phyloP scores from a whole-genome alignment of 2,329 filamentous ascomycete species.

The Cercospora brassicicola region DNA sequence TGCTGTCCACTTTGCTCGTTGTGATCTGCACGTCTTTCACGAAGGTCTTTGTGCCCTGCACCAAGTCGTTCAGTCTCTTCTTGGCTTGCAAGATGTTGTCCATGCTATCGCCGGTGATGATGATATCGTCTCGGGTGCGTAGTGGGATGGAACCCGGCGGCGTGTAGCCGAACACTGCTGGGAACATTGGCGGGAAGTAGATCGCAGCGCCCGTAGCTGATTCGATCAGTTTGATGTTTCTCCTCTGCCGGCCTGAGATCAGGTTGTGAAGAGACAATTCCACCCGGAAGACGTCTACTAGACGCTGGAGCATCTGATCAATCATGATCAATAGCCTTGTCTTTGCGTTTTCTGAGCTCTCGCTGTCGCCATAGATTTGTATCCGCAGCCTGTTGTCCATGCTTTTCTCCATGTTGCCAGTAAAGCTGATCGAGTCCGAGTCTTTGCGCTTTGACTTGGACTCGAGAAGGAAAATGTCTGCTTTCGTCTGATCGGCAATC shows the following conservation, averaged over 20 bases:
- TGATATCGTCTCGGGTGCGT: conserved; percentile 84
- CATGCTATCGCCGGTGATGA: conserved; percentile 86
- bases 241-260: conserved; percentile 87
- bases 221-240: conserved; percentile 98
- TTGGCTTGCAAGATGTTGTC: conserved; percentile 87
- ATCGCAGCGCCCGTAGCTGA: conserved; percentile 94
- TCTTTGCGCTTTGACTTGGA: conserved; percentile 70
- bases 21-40: conserved; percentile 92
- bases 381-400: conserved; percentile 86
- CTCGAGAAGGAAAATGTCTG: conserved; percentile 93
- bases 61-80: conserved; percentile 83
- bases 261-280: conserved; percentile 87
- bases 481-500: conserved; percentile 83
- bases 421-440: conserved; percentile 74
- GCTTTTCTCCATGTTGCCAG: conserved; percentile 75
- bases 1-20: conserved; percentile 89
- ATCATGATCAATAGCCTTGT: conserved; percentile 95
- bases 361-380: conserved; percentile 90
- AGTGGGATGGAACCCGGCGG: conserved; percentile 72
- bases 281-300: conserved; percentile 76
- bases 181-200: conserved; percentile 95
- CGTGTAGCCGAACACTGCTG: conserved; percentile 84
- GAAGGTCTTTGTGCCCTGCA: conserved; percentile 69
- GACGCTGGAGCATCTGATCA: conserved; percentile 77
- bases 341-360: conserved; percentile 96